Base-by-base conservation (phyloP, 129 eudicot species). In the Smallanthus sonchifolius region DNA sequence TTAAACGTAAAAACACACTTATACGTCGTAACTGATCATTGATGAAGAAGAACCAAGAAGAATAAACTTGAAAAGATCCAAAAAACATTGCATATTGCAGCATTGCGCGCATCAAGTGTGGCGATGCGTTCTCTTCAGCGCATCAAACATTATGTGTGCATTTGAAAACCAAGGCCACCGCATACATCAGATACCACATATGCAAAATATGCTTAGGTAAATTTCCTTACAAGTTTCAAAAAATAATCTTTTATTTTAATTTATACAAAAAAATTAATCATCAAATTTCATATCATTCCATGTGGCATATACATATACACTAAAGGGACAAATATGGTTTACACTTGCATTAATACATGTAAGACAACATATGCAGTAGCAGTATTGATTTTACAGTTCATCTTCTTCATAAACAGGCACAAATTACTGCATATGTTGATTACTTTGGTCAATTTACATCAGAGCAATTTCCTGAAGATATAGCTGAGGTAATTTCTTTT, bases 391-490 rank as follows among this genome's bases (percentile, higher is more conserved):
- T 52, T 24, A 48, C 24, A 38, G 45, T n/a, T 64, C 56, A 16
- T 37, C 19, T 10, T 62, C 15, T 61, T 49, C 73, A 51, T 71
- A 72, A 72, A 59, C 69, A 91, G 97, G 96, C 82, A 61, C 92
- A 91, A 77, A 86, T 84, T 38, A 88, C 91, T 66, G 97, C 97
- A 36, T 91, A 91, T 77, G 97, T 91, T 60, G 97, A 91, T 52
- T 91, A 88, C 83, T 91, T 91, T 80, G 97, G 90, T 65, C 96
- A 91, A 72, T 91, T 91, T 81, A 91, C 90, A 67, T 91, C 97
- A 51, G 97, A 88, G 80, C 96, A 86, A 54, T 91, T 91, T 83
- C 86, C 97, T 20, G 96, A 90, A 66, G 96, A 90, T 80, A 83
- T 90, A 81, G 83, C 89, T 2, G 89, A 90, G 96, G 96, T 90